Percentiles rank a stretch among this genome's conserved stretches.
phyloP scores from a whole-genome alignment of 2,329 filamentous ascomycete genomes.

The Colletotrichum plurivorum region DNA sequence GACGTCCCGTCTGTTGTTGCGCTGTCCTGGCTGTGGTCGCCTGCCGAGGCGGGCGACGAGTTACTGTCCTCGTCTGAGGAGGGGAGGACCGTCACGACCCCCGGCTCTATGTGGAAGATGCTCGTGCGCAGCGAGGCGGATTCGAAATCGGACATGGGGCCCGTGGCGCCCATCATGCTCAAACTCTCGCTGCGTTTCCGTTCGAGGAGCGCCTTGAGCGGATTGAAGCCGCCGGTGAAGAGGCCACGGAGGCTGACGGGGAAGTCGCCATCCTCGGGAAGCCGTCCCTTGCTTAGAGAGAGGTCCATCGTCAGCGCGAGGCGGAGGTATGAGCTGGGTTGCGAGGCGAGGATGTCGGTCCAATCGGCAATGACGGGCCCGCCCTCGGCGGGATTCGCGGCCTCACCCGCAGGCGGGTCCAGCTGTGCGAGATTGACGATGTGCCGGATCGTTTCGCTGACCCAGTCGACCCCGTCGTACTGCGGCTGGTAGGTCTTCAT shows the following conservation, averaged over 20 bases:
- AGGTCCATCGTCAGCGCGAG: slow-evolving; percentile 60
- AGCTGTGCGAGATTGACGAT: slow-evolving; percentile 58
- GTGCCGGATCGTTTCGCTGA: slow-evolving; percentile 59
- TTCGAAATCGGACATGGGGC: slow-evolving; percentile 32
- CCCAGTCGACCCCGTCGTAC: slow-evolving; percentile 61
- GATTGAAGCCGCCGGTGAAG: slow-evolving; percentile 55
- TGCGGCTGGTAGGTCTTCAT: slow-evolving; percentile 62
- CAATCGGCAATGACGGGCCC: slow-evolving; percentile 52
- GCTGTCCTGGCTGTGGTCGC: slow-evolving; percentile 26
- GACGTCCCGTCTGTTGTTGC: slow-evolving; percentile 29
- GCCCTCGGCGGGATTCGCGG: slow-evolving; percentile 30
- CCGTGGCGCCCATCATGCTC: background rate
- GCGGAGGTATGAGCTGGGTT: slow-evolving; percentile 57
- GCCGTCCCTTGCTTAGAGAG: slow-evolving; percentile 57
- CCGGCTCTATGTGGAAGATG: slow-evolving; percentile 38
- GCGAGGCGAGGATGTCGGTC: slow-evolving; percentile 58
- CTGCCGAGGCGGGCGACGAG: slow-evolving; percentile 32
- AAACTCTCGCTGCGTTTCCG: slow-evolving; percentile 41
- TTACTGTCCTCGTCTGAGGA: slow-evolving; percentile 42
- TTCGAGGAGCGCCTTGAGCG: slow-evolving; percentile 51
- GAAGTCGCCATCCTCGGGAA: slow-evolving; percentile 58
- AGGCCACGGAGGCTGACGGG: slow-evolving; percentile 54
- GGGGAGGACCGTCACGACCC: slow-evolving; percentile 30
- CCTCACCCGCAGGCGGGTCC: slow-evolving; percentile 34
- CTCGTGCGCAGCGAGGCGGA: slow-evolving; percentile 22